Base-by-base conservation (phyloP, 2,329 filamentous ascomycete genomes). In the Colletotrichum spaethianum region DNA sequence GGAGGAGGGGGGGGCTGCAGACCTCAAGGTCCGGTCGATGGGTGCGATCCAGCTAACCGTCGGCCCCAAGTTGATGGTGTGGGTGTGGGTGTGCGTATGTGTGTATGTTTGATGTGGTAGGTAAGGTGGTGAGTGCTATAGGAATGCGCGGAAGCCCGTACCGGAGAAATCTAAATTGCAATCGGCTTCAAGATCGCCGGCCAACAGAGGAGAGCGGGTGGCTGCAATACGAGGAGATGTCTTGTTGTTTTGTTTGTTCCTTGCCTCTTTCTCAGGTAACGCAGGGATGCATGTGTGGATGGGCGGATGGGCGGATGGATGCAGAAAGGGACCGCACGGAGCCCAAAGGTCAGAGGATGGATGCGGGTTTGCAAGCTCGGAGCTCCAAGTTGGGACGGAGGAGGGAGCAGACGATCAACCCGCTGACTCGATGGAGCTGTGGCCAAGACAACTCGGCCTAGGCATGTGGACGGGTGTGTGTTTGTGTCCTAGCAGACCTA, bases 271-370 rank as follows among this genome's bases (percentile, higher is more conserved):
- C 31, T 62, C 44, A 28, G 60, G 60, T 20, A 38, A 36, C 61
- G 61, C 61, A 63, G 61, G 60, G 60, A 46, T 62, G 33, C 33
- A 33, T n/a, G n/a, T n/a, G n/a, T n/a, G 11, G 52, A 18, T 12
- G 23, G 20, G 44, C 14, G 40, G 12, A 6, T 42, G 31, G 50
- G 31, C 28, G 20, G 33, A 52, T 38, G 9, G 8, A 44, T 44
- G 31, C 44, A 52, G 23, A 61, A 4, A 42, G 26, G 42, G 42
- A 46, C 16, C 28, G 57, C 57, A 61, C 57, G 42, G 57, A 33
- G 40, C 40, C 40, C 33, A 20, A 61, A 53, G 61, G 48, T 40
- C 18, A 18, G 33, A 31, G 46, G 23, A 33, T 31, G 18, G 52
- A 12, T n/a, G 56, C 36, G 46, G 48, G 36, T 31, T 33, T 46